phyloP scores from a whole-genome alignment of 257 asterid genomes.

The Gentiana macrophylla region DNA sequence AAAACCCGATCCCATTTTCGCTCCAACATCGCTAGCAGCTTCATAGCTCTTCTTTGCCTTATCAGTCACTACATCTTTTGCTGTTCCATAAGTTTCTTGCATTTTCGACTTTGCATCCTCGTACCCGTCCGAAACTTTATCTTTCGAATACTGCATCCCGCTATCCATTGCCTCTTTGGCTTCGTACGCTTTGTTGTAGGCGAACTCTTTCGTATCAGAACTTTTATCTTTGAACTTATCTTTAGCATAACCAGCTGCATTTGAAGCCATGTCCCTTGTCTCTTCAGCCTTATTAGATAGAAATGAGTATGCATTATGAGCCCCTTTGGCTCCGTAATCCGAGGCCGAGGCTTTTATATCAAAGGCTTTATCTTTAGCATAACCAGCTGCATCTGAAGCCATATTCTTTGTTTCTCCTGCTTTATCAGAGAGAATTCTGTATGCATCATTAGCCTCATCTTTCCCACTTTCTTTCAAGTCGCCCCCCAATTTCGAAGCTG shows the following conservation, averaged over 20 bases:
- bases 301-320: neutral
- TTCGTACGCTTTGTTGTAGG: slow-evolving; percentile 10
- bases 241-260: slow-evolving; percentile 17
- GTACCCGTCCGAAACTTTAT: slow-evolving; percentile 16
- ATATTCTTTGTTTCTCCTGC: slow-evolving; percentile 10
- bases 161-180: slow-evolving; percentile 10
- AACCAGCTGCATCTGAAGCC: slow-evolving; percentile 11
- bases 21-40: slow-evolving; percentile 33
- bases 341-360: neutral
- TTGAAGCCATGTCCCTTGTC: slow-evolving; percentile 11
- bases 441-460: slow-evolving; percentile 9
- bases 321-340: no score
- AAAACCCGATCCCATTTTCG: slow-evolving; percentile 12
- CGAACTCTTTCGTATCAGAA: neutral
- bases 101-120: slow-evolving; percentile 22
- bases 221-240: slow-evolving; percentile 13
- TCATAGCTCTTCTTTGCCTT: slow-evolving; percentile 33
- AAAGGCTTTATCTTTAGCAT: slow-evolving; percentile 9
- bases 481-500: slow-evolving; percentile 8
- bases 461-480: slow-evolving; percentile 9
- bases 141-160: slow-evolving; percentile 13
- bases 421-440: neutral
- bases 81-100: slow-evolving; percentile 15
- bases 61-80: slow-evolving; percentile 26
- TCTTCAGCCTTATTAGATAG: slow-evolving; percentile 5